Percentiles rank a stretch among this genome's conserved stretches.
Evolutionary conservation across 192 early-diverging fungal genomes (phyloP).

Genomic region (Obelidium mucronatum): DNA sequence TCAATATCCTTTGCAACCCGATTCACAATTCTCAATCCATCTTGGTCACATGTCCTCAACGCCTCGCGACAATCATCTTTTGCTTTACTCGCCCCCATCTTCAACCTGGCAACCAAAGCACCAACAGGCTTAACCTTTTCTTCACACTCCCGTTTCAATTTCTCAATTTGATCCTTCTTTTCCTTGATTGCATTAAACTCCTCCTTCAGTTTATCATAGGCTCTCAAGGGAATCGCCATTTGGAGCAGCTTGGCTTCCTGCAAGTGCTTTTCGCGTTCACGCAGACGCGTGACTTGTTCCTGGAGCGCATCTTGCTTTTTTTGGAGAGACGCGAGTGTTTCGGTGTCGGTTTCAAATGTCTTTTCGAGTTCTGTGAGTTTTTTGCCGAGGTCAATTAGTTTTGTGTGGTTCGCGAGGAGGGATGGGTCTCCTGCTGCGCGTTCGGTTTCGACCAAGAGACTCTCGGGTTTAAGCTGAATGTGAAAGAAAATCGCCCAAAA

Average conservation of each 20-base stretch:
- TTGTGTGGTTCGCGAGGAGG: constrained; percentile 69
- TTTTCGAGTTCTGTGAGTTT: constrained; percentile 46
- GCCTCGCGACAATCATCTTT: neutral
- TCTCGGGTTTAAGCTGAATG: constrained; percentile 75
- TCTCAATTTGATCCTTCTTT: constrained; percentile 1
- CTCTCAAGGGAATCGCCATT: constrained; percentile 66
- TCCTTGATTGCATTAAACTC: constrained; percentile 53
- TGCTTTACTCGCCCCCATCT: constrained; percentile 18
- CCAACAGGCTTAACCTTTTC: constrained; percentile 8
- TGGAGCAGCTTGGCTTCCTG: constrained; percentile 67
- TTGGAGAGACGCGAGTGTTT: constrained; percentile 67
- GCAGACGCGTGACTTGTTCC: constrained; percentile 76
- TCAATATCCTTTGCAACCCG: neutral
- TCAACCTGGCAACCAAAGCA: constrained; percentile 42
- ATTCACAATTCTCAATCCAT: constrained; percentile 7
- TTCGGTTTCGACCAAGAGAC: constrained; percentile 86
- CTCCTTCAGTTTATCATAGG: constrained; percentile 66
- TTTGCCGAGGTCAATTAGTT: constrained; percentile 61
- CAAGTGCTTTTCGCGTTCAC: constrained; percentile 73
- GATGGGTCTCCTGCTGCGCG: constrained; percentile 77
- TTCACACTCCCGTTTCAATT: constrained; percentile 20
- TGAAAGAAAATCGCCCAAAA: neutral
- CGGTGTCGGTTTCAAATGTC: constrained; percentile 57
- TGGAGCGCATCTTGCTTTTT: constrained; percentile 76
- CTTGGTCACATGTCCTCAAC: constrained; percentile 7